A percentile compares a stretch with the other conserved stretches of the same genome.
Evolutionary conservation across 208 protist genomes (phyloP).

Genomic region (Leishmania lainsoni): DNA sequence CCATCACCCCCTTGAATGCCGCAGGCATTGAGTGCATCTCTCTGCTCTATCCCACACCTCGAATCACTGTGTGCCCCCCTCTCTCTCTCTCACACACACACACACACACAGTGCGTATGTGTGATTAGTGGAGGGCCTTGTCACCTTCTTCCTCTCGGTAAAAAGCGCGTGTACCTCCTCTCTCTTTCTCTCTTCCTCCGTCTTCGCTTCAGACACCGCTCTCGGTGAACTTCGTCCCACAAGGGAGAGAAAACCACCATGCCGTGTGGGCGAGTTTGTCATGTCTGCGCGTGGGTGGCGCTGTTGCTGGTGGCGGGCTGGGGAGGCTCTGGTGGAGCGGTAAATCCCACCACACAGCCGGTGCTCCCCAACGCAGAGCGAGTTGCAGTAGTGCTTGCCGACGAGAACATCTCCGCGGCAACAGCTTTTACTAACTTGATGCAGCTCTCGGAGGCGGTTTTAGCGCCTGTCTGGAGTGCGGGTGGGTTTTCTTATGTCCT

Average conservation of each 20-base stretch:
- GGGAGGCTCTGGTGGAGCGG: neutral
- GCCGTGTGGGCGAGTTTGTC: neutral
- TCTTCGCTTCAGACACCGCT: neutral
- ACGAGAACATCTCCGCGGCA: neutral
- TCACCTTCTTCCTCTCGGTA: neutral
- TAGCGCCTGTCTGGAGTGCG: conserved; percentile 27
- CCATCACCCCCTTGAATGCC: neutral
- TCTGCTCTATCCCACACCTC: neutral
- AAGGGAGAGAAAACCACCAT: neutral
- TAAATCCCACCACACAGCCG: neutral
- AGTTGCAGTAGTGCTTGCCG: neutral
- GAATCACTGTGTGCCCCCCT: neutral
- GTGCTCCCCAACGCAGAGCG: neutral
- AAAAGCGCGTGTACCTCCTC: neutral
- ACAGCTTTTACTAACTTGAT: conserved; percentile 1
- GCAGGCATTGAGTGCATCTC: neutral
- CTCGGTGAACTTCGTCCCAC: neutral
- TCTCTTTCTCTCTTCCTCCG: neutral
- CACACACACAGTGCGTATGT: neutral
- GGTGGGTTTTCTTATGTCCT: conserved; percentile 24
- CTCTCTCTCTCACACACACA: neutral
- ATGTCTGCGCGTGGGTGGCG: neutral
- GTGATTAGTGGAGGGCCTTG: neutral
- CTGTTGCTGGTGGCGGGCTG: neutral
- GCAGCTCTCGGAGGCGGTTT: conserved; percentile 28